Base-by-base conservation (phyloP, 495 filamentous ascomycete genomes). In the Talaromyces wortmannii region DNA sequence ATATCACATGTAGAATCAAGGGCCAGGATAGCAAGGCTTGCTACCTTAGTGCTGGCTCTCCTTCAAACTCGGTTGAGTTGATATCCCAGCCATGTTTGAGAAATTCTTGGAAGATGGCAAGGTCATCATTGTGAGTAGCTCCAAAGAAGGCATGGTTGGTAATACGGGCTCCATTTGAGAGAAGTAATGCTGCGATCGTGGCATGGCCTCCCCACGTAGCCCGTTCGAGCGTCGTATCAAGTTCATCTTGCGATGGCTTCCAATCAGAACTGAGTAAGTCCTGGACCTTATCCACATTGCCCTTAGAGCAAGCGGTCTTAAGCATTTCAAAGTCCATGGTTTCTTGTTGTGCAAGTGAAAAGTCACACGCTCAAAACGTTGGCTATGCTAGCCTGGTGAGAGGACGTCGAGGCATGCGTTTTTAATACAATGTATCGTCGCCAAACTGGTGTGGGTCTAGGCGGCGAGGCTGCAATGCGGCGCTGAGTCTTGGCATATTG, bases 171-270 rank as follows among this genome's bases (percentile, higher is more conserved):
- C 50, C 33, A 5, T 44, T 52, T 42, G 50, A 52, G 50, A 52
- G 50, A 42, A 52, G 50, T 52, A 52, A 42, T 33, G 32, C 50
- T 1, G 50, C 31, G 33, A 52, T 52, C 43, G 50, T 0, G 29
- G 50, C 50, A 15, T 52, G 33, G 23, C 50, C 50, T 42, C 40
- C 40, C 32, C 15, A 52, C 32, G 50, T 52, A 52, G 50, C 32
- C 36, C 43, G 13, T 7, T 44, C 18, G 16, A 52, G 50, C n/a
- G 50, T 32, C 31, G 33, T 33, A 33, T 52, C 23, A 16, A 52
- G 50, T 52, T 52, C 50, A 30, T 31, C 50, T 52, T 52, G 50
- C 31, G 50, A 52, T 52, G 50, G 50, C 50, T 52, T 43, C 50
- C 50, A 52, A 52, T 52, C 31, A 44, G 8, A 42, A 52, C 5